Evolutionary conservation across 768 basidiomycete species (phyloP).

Genomic region (Mycena vitilis): DNA sequence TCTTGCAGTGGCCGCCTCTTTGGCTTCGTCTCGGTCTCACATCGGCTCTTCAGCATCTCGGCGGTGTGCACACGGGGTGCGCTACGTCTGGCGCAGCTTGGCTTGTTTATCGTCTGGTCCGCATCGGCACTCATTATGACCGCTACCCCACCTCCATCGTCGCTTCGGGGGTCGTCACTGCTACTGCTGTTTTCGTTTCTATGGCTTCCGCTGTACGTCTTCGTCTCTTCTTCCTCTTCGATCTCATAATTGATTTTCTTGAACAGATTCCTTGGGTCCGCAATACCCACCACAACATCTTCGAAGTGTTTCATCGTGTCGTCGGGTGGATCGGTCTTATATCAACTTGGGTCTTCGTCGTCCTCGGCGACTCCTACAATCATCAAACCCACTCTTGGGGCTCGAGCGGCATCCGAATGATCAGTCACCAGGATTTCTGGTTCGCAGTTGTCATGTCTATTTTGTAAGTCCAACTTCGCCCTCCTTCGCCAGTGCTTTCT

Average conservation of each 20-base stretch:
- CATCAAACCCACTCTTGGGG: slow-evolving; percentile 59
- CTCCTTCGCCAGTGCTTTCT: slow-evolving; percentile 20
- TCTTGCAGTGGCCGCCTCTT: slow-evolving; percentile 63
- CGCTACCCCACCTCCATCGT: slow-evolving; percentile 67
- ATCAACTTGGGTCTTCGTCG: slow-evolving; percentile 73
- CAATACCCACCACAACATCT: slow-evolving; percentile 85
- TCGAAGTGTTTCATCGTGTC: slow-evolving; percentile 86
- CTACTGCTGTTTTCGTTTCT: slow-evolving; percentile 69
- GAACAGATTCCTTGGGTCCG: slow-evolving; percentile 76
- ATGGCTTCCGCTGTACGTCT: slow-evolving; percentile 61
- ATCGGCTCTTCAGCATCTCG: slow-evolving; percentile 79
- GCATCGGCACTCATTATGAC: slow-evolving; percentile 62
- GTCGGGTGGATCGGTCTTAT: neutral
- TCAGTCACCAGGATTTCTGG: slow-evolving; percentile 85
- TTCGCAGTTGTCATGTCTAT: slow-evolving; percentile 79
- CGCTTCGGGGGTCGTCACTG: slow-evolving; percentile 70
- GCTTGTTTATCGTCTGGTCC: slow-evolving; percentile 72
- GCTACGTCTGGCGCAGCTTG: slow-evolving; percentile 80
- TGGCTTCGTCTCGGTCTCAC: slow-evolving; percentile 78
- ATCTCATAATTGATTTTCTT: neutral
- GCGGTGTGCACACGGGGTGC: slow-evolving; percentile 87
- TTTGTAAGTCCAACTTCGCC: slow-evolving; percentile 67
- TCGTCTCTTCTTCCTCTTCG: too few relatives aligned
- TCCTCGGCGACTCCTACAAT: slow-evolving; percentile 55
- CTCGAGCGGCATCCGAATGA: slow-evolving; percentile 63